Conservation (phyloP, 2,329 filamentous ascomycete genomes). For the Fusarium nodosum region DNA sequence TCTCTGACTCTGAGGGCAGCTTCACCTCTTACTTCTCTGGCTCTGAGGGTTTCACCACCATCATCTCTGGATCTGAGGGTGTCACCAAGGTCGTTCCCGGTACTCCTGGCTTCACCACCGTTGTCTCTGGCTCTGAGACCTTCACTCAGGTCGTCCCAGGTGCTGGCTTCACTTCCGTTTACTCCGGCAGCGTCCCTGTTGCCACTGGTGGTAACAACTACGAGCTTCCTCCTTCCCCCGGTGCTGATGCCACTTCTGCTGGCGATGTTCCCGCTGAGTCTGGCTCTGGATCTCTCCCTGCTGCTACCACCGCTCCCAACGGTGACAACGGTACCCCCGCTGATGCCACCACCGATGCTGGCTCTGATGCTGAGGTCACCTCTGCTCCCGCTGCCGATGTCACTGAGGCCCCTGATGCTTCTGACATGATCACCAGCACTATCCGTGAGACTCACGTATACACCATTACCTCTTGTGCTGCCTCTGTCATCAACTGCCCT, state of each 20-base stretch:
- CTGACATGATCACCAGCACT: constrained; percentile 44
- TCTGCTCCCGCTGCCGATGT: constrained; percentile 18
- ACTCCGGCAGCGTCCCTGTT: constrained; percentile 4
- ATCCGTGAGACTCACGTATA: constrained; percentile 45
- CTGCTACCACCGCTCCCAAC: constrained; percentile 7
- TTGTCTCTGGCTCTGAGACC: constrained; percentile 21
- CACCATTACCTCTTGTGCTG: constrained; percentile 56
- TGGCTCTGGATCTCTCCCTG: constrained; percentile 25
- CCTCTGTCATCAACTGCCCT: constrained; percentile 58
- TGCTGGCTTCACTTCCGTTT: constrained; percentile 22
- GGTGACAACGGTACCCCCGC: constrained; percentile 11
- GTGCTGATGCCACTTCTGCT: constrained; percentile 15
- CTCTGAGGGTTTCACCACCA: constrained; percentile 23
- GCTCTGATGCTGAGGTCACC: constrained; percentile 23
- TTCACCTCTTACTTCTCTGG: constrained; percentile 20
- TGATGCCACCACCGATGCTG: constrained; percentile 12
- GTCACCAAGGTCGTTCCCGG: constrained; percentile 11
- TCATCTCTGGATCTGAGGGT: constrained; percentile 19
- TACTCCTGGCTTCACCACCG: constrained; percentile 18
- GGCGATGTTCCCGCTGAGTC: constrained; percentile 15
- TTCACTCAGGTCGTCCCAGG: constrained; percentile 22
- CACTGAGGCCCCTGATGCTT: constrained; percentile 28
- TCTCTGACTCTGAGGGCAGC: constrained; percentile 24
- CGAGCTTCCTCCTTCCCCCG: constrained; percentile 10
- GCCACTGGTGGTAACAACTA: constrained; percentile 10